Percentiles rank a stretch among this genome's conserved stretches.
Evolutionary conservation across 345 rosid genomes (phyloP).

Genomic region (Odontarrhena argentea): DNA sequence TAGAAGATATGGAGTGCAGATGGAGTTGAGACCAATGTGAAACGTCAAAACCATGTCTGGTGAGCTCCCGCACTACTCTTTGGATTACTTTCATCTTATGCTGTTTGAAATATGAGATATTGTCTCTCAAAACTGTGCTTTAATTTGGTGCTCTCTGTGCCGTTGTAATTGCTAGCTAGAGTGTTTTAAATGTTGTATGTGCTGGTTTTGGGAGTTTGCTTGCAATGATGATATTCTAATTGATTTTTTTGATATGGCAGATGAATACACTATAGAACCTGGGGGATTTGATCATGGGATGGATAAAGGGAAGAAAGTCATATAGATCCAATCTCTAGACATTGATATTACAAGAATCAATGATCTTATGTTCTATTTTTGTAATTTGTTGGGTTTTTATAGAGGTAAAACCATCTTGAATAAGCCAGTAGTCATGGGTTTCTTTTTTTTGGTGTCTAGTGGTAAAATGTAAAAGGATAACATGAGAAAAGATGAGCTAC

Average conservation of each 20-base stretch:
- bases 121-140: background rate
- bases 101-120: background rate
- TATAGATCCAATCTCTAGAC: constrained; percentile 62
- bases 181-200: background rate
- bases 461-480: too few relatives aligned
- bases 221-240: too few relatives aligned
- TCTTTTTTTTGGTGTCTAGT: too few relatives aligned
- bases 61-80: background rate
- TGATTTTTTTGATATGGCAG: constrained; percentile 39
- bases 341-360: constrained; percentile 53
- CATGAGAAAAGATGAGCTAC: too few relatives aligned
- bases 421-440: too few relatives aligned
- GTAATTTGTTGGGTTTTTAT: too few relatives aligned
- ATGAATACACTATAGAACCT: constrained; percentile 71
- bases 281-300: constrained; percentile 14
- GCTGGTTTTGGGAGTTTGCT: too few relatives aligned
- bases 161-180: background rate
- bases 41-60: background rate
- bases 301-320: constrained; percentile 47
- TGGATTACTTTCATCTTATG: too few relatives aligned
- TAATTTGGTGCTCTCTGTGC: background rate
- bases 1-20: background rate
- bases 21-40: background rate
- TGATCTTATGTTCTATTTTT: constrained; percentile 47
- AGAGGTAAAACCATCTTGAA: too few relatives aligned